phyloP scores from a whole-genome alignment of 495 filamentous ascomycete genomes.

The Xylaria sp. region DNA sequence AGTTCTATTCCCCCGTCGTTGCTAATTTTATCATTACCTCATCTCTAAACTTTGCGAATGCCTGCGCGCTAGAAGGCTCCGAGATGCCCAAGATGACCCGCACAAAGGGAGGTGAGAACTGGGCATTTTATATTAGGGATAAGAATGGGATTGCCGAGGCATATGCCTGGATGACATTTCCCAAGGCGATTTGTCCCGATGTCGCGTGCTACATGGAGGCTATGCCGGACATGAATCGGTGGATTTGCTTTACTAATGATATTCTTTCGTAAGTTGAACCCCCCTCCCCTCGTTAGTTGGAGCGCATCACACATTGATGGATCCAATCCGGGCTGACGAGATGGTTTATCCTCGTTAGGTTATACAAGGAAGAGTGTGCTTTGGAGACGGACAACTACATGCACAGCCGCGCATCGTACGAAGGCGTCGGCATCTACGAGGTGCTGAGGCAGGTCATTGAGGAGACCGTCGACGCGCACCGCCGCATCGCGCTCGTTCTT shows the following conservation, averaged over 20 bases:
- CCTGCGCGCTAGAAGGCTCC: background rate
- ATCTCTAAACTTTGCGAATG: background rate
- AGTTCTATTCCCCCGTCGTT: background rate
- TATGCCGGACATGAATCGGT: background rate
- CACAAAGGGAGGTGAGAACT: background rate
- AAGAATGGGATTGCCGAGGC: background rate
- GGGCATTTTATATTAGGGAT: background rate
- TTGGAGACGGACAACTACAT: background rate
- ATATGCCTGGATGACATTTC: background rate
- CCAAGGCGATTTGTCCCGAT: constrained; percentile 2
- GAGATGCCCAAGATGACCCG: background rate
- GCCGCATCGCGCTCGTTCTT: background rate
- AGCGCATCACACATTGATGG: background rate
- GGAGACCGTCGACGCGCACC: background rate
- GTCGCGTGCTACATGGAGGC: background rate
- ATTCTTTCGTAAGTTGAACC: constrained; percentile 1
- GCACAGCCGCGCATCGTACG: background rate
- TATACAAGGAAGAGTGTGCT: constrained; percentile 7
- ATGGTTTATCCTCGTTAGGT: background rate
- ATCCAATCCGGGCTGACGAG: background rate
- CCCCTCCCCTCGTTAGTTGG: background rate
- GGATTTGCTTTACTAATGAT: background rate
- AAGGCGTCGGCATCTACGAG: background rate
- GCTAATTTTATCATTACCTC: constrained; percentile 4
- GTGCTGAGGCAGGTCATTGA: background rate